Percentiles rank a stretch among this genome's conserved stretches.
These are phyloP conservation scores for Delonix regia DNA, from an alignment of 306 rosid genomes.

Conservation along the genomic window DNA sequence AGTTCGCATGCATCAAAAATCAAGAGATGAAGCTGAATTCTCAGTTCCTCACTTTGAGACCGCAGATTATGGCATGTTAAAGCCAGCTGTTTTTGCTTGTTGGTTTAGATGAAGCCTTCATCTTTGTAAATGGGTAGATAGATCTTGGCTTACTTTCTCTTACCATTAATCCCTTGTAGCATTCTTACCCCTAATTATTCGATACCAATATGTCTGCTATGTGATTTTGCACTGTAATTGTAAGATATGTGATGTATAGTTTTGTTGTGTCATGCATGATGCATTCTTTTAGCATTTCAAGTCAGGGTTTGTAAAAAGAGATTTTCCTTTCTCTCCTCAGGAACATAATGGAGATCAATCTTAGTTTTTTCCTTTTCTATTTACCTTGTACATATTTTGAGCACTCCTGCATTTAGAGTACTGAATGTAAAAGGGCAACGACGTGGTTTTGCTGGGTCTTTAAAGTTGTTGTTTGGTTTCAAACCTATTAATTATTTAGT, in stretches of 20 bases:
- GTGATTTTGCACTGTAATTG: constrained; percentile 33
- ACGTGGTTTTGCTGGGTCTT: neutral
- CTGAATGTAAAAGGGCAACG: constrained; percentile 27
- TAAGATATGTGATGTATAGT: constrained; percentile 26
- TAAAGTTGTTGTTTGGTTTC: neutral
- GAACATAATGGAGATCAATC: constrained; percentile 20
- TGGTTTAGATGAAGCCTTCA: constrained; percentile 1
- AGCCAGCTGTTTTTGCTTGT: constrained; percentile 21
- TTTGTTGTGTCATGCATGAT: constrained; percentile 15
- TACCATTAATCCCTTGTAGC: constrained; percentile 15
- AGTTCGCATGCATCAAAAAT: constrained; percentile 34
- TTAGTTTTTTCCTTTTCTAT: neutral
- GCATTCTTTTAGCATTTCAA: constrained; percentile 34
- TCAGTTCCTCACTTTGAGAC: neutral
- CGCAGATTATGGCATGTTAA: constrained; percentile 8
- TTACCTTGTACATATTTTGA: constrained; percentile 37
- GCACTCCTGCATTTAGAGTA: constrained; percentile 1
- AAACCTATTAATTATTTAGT: neutral
- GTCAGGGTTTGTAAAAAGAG: constrained; percentile 27
- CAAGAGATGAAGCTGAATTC: constrained; percentile 46
- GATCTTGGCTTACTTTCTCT: constrained; percentile 5
- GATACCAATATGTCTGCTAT: constrained; percentile 11
- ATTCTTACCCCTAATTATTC: constrained; percentile 22
- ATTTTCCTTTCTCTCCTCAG: neutral
- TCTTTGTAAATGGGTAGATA: constrained; percentile 28